Evolutionary conservation across 2,329 filamentous ascomycete species (phyloP), one percentile per base, ranked within the genome.

Genomic region (Passalora sequoiae): DNA sequence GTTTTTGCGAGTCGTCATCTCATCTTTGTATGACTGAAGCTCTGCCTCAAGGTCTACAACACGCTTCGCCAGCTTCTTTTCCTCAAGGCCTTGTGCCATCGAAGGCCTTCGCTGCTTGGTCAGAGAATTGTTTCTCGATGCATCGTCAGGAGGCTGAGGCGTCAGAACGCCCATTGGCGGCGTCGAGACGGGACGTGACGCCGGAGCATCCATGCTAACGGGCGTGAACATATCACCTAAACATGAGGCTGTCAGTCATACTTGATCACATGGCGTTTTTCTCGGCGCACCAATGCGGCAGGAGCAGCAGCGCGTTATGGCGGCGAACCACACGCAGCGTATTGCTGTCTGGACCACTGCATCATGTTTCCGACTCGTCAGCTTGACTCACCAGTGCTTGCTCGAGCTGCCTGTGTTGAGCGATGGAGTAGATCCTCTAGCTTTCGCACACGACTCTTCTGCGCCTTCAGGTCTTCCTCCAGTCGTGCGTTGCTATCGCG

Each of bases 401-500:
- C 70, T 28, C 78, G 72, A 37, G 76, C 60, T 32, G 49, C 43
- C 39, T 80, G 74, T 36, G 72, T 79, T 56, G 95, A 89, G 44
- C 89, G 81, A 67, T 98, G 92, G 10, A 97, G 73, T 9, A 98
- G 70, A 61, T 96, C 91, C 67, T 98, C 92, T 1, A 98, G 72
- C 50, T 92, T 86, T 25, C 91, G 81, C 12, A 98, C 84, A 19
- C 92, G 82, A 60, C 89, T 96, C 62, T 94, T 96, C 47, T 95
- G 89, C 12, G 88, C 86, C 61, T 86, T 86, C n/a, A 97, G 66
- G 47, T 75, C 72, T 36, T 74, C 71, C 40, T 74, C 71, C 3
- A 74, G 52, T 72, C 84, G 60, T 75, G 76, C 24, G 85, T 73
- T 73, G 15, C 63, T 65, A 44, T 73, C 71, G 38, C 66, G 66